A percentile compares a stretch with the other conserved stretches of the same genome.
Conservation (phyloP, 495 filamentous ascomycete species). For the Talaromyces liani region DNA sequence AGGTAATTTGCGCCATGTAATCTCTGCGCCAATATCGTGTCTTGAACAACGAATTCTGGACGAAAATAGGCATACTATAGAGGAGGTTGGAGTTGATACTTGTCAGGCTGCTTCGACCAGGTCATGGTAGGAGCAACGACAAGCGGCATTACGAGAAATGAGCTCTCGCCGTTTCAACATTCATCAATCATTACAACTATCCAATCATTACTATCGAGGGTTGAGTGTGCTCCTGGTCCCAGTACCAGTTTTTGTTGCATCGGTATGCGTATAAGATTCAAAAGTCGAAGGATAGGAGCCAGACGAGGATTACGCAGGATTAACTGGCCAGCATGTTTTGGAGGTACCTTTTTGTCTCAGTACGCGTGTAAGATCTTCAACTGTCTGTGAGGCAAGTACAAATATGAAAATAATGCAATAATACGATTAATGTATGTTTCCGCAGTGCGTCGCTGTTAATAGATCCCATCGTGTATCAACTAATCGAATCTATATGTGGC, state of each 20-base stretch:
- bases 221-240: not conserved
- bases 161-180: no score
- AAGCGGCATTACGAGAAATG: not conserved
- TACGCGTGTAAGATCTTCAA: no score
- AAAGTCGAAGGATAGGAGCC: not conserved
- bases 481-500: no score
- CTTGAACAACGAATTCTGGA: not conserved
- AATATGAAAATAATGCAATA: no score
- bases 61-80: not conserved
- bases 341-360: no score
- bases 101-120: not conserved
- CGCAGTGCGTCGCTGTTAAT: no score
- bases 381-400: not conserved
- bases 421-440: no score
- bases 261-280: not conserved
- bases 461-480: no score
- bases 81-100: not conserved
- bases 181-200: no score
- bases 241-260: constrained; percentile 31
- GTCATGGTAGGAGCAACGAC: not conserved
- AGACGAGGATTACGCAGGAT: not conserved
- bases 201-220: constrained; percentile 6
- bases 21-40: not conserved
- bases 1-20: not conserved
- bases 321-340: not conserved